Base-by-base conservation (phyloP, 2,329 filamentous ascomycete species). In the Aspergillus tamarii region DNA sequence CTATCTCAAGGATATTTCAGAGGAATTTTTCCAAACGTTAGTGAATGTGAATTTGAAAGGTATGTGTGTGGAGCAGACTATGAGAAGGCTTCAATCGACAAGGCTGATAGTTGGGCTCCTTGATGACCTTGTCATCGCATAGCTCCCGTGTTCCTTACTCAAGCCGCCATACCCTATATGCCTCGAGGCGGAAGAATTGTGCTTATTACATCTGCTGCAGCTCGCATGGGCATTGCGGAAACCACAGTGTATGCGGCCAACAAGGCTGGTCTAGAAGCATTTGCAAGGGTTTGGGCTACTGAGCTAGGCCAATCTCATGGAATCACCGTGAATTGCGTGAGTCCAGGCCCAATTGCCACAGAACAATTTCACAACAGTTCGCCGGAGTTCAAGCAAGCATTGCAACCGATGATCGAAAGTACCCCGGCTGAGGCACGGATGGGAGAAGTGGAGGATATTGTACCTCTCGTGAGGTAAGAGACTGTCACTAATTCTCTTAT, bases 281-380 rank as follows among this genome's bases (percentile, higher is more conserved):
- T 52, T 59, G 46, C 46, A 3, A n/a, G 36, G 4, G 46, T 54
- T 5, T 59, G 53, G 62, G 62, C 62, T 4, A 63, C 43, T 11
- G 50, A 63, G 41, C 43, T 63, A 5, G 62, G 62, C 4, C 62
- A 57, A 28, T 30, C 23, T 16, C 45, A 54, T n/a, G 57, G 57
- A 7, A 46, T 61, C 0, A 64, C 62, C 1, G 36, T 64, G 2
- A 64, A 64, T 10, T 54, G 46, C 26, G 46, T 64, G 2, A 53
- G 36, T n/a, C 62, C 62, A 23, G 62, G 62, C 9, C 62, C 59
- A 4, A 39, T 61, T 5, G 58, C 53, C 4, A 64, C 62, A 1
- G 46, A 50, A 7, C 46, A 50, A 28, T 50, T 50, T 28, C 46
- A 50, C 12, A 50, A 28, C 7, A 50, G 46, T 19, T 14, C 21